Conservation (phyloP, 139 green algal species). For the Volvox africanus region DNA sequence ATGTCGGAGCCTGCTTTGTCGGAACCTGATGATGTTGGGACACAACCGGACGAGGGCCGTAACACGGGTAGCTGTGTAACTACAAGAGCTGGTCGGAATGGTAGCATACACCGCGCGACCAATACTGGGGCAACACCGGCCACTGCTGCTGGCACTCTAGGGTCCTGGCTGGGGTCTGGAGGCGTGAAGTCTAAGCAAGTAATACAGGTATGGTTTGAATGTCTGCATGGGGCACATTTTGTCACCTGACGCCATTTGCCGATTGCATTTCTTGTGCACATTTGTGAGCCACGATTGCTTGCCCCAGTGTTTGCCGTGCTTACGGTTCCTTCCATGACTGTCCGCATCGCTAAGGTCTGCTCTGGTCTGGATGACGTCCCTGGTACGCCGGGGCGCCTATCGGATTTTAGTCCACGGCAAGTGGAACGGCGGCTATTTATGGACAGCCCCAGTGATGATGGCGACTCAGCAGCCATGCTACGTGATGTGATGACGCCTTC, state of each 20-base stretch:
- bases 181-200: not conserved
- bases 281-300: not conserved
- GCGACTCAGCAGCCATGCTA: not conserved
- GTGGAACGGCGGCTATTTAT: conserved; percentile 35
- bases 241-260: not conserved
- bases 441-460: conserved; percentile 20
- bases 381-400: not conserved
- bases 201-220: not conserved
- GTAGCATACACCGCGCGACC: not conserved
- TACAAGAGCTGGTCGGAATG: not conserved
- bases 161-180: not conserved
- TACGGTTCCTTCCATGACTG: too few species aligned
- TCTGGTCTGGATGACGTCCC: conserved; percentile 33
- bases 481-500: not conserved
- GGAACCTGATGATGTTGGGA: too few species aligned
- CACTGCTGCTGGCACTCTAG: too few species aligned
- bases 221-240: not conserved
- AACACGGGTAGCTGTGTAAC: not conserved
- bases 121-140: not conserved
- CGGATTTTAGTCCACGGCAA: not conserved
- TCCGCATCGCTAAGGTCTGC: conserved; percentile 11
- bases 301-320: not conserved
- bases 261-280: not conserved
- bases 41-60: not conserved
- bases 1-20: not conserved